Base-by-base conservation (phyloP, 768 basidiomycete genomes). In the Sporobolomyces roseus region DNA sequence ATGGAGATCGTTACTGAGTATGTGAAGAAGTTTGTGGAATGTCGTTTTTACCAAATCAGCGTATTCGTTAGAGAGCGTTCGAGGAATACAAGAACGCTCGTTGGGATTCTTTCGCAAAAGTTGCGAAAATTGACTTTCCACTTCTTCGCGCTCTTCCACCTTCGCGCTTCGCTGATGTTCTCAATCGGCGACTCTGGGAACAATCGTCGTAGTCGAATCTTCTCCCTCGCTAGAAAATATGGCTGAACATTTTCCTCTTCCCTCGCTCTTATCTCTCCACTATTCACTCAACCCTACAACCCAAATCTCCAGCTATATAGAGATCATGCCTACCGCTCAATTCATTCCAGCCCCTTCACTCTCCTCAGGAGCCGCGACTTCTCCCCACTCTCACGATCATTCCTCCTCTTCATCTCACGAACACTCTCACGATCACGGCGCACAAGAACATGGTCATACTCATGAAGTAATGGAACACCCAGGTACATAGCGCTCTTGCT, bases 391-490 rank as follows among this genome's bases (percentile, higher is more conserved):
- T 41, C 71, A 74, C 61, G 43, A 45, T 45, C 74, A 69, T 53
- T 43, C 25, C 38, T 72, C 70, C 58, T 45, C 51, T 27, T 66
- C 77, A 23, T 78, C 81, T 41, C 38, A 41, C 52, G 59, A 78
- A 4, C 86, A 87, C 75, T 80, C 84, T 16, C 88, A 90, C 76
- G 84, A 81, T 61, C 77, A 76, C 63, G 79, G 68, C 21, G 53
- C 70, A 48, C 50, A 82, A 49, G 92, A 93, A 61, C 93, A 97
- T 76, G 93, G 93, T 6, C 94, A 97, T 75, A 92, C 92, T 0
- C 94, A 97, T 78, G 94, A 97, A 70, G 87, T 90, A 75, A 83
- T 94, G 54, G 91, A 96, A 62, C 83, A 96, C 79, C 83, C 93
- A 65, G 93, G 93, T 88, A 19, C 30, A 32, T 33, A 17, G 17